Conservation (phyloP, 306 rosid species). For the Malus sylvestris region DNA sequence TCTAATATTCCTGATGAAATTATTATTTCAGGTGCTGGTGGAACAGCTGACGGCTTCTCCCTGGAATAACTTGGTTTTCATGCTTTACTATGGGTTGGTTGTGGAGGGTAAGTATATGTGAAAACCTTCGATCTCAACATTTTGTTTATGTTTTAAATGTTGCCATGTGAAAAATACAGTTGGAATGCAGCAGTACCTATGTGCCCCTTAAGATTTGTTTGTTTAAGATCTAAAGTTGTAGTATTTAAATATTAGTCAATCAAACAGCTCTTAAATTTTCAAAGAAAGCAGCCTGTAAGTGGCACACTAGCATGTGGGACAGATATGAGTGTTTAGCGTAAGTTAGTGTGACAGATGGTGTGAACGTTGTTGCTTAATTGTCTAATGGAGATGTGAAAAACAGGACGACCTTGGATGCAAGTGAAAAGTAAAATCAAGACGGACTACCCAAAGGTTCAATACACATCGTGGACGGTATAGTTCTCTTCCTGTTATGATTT, state of each 20-base stretch:
- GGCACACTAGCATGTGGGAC: background rate
- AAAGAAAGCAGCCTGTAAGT: background rate
- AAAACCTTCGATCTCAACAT: constrained; percentile 8
- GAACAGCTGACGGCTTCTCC: constrained; percentile 90
- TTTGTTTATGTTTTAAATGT: constrained; percentile 2
- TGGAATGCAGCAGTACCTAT: background rate
- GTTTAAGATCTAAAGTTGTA: background rate
- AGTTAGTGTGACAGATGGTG: background rate
- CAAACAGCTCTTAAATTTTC: background rate
- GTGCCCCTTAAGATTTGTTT: background rate
- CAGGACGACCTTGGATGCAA: constrained; percentile 80
- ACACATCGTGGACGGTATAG: constrained; percentile 81
- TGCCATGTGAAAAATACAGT: constrained; percentile 10
- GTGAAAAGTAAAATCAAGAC: constrained; percentile 83
- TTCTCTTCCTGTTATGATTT: constrained; percentile 12
- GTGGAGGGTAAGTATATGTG: constrained; percentile 63
- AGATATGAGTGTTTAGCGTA: background rate
- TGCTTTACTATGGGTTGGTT: constrained; percentile 71
- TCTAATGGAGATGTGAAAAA: constrained; percentile 14
- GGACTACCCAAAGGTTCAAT: constrained; percentile 76
- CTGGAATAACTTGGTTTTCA: constrained; percentile 76
- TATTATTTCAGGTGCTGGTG: constrained; percentile 58
- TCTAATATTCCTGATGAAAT: background rate
- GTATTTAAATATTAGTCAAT: background rate
- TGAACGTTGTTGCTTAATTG: constrained; percentile 8